Evolutionary conservation across 2,329 filamentous ascomycete species (phyloP).

Genomic region (Zalaria obscura): DNA sequence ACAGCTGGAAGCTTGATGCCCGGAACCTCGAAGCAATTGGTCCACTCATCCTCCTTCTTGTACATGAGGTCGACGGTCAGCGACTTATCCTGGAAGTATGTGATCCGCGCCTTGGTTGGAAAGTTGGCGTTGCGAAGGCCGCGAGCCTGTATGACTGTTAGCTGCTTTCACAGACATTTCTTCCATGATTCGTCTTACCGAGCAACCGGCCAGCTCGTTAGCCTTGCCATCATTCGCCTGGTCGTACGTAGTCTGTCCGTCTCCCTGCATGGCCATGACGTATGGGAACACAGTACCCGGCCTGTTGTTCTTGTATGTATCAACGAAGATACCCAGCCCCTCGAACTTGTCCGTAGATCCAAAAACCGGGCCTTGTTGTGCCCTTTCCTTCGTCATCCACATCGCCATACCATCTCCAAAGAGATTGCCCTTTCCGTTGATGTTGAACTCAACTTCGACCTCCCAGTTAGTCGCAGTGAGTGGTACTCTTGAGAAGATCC

Average conservation of each 20-base stretch:
- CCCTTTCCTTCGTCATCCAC: conserved; percentile 94
- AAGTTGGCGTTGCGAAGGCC: conserved; percentile 67
- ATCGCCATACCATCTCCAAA: conserved; percentile 95
- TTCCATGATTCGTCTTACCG: conserved; percentile 32
- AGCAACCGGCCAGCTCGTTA: conserved; percentile 87
- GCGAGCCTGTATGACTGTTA: conserved; percentile 42
- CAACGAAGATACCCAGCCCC: conserved; percentile 87
- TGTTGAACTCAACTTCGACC: conserved; percentile 90
- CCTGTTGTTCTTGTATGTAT: conserved; percentile 99
- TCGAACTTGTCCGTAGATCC: conserved; percentile 81
- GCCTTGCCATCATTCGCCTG: conserved; percentile 89
- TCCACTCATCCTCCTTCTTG: conserved; percentile 80
- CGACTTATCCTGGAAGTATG: conserved; percentile 93
- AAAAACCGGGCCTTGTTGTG: conserved; percentile 68
- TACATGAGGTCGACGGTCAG: conserved; percentile 88
- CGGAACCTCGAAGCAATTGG: conserved; percentile 64
- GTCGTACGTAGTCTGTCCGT: conserved; percentile 80
- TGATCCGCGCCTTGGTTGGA: conserved; percentile 75
- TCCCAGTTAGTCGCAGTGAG: conserved; percentile 98
- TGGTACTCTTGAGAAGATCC: conserved; percentile 86
- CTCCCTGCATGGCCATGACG: conserved; percentile 95
- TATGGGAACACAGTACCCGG: conserved; percentile 93
- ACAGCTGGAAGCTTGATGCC: conserved; percentile 61
- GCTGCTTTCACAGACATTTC: neutral
- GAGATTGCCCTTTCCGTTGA: conserved; percentile 75